These are phyloP conservation scores for Pseudonectria foliicola DNA, from an alignment of 2,329 filamentous ascomycete genomes.

Conservation along the genomic window DNA sequence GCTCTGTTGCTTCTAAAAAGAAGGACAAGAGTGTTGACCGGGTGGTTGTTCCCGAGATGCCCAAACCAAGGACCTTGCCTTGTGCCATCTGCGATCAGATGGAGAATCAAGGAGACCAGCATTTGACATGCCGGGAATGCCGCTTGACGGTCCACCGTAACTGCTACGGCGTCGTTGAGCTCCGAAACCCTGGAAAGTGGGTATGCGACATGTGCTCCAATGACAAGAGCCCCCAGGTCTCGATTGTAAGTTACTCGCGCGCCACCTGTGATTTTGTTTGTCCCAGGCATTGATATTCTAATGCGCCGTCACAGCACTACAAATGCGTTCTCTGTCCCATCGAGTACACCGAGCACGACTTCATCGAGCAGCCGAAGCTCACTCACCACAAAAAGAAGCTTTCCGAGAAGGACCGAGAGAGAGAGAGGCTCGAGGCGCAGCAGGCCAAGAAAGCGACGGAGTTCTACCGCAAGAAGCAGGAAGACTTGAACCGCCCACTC, in stretches of 20 bases:
- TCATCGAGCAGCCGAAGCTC: slow-evolving; percentile 61
- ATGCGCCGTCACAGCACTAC: slow-evolving; percentile 54
- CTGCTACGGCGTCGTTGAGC: slow-evolving; percentile 80
- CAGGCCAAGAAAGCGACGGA: slow-evolving; percentile 71
- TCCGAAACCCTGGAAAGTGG: slow-evolving; percentile 72
- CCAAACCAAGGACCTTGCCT: slow-evolving; percentile 69
- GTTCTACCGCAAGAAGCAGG: slow-evolving; percentile 76
- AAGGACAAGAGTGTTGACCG: slow-evolving; percentile 51
- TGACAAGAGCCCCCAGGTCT: slow-evolving; percentile 84
- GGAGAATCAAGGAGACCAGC: slow-evolving; percentile 64
- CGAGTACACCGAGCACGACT: slow-evolving; percentile 71
- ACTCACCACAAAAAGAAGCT: slow-evolving; percentile 70
- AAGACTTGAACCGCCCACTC: slow-evolving; percentile 73
- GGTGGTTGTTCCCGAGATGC: slow-evolving; percentile 64
- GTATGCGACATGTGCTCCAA: slow-evolving; percentile 93
- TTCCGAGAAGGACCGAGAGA: slow-evolving; percentile 82
- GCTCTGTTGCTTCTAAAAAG: slow-evolving; percentile 41
- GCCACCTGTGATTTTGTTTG: background rate
- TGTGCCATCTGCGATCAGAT: slow-evolving; percentile 78
- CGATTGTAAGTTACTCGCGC: slow-evolving; percentile 57
- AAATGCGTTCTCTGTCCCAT: slow-evolving; percentile 89
- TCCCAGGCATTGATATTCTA: slow-evolving; percentile 19
- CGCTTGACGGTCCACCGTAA: slow-evolving; percentile 83
- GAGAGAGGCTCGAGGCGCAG: slow-evolving; percentile 79
- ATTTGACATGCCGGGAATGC: slow-evolving; percentile 78